Base-by-base conservation (phyloP, 148 eudicot genomes). In the Linanthus parryae region DNA sequence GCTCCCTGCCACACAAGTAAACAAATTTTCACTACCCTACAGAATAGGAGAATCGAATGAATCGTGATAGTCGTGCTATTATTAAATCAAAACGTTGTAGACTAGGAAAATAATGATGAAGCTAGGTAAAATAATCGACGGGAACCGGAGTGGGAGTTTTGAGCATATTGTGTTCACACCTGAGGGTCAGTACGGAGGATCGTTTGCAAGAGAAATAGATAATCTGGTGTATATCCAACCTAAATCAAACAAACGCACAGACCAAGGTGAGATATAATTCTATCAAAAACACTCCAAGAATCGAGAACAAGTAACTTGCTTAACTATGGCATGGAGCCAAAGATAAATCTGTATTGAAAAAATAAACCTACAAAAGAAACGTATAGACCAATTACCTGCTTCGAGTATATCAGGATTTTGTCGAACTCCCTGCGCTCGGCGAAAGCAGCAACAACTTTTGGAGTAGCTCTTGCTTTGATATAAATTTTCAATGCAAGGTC, bases 171-270 rank as follows among this genome's bases (percentile, higher is more conserved):
- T 39, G 8, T 21, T 63, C 56, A 65, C 73, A 91, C 97, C 97
- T 91, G 94, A 30, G 97, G 94, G 65, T 91, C 94, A 42, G 95
- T 31, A 25, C 97, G 82, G 58, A 91, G 78, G 33, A 91, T 91
- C 36, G 97, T 91, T 81, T 91, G 97, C 73, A 91, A 78, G 54
- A 91, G 89, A 57, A 86, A 86, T 64, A 91, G 57, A 75, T 91
- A 91, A 69, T 86, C 97, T 47, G 97, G 97, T 5, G 95, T 80
- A 59, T 91, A 86, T 15, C 95, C 94, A 65, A 91, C 97, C 97
- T 91, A 86, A 56, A 59, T 13, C 33, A 42, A 62, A 49, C 15
- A 26, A 21, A 30, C 65, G 38, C 11, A 0, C 4, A 38, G 11
- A 44, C 1, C 49, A 39, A 33, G 56, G 20, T n/a, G 9, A 29